Evolutionary conservation across 495 filamentous ascomycete species (phyloP).

Genomic region (Annulohypoxylon maeteangense): DNA sequence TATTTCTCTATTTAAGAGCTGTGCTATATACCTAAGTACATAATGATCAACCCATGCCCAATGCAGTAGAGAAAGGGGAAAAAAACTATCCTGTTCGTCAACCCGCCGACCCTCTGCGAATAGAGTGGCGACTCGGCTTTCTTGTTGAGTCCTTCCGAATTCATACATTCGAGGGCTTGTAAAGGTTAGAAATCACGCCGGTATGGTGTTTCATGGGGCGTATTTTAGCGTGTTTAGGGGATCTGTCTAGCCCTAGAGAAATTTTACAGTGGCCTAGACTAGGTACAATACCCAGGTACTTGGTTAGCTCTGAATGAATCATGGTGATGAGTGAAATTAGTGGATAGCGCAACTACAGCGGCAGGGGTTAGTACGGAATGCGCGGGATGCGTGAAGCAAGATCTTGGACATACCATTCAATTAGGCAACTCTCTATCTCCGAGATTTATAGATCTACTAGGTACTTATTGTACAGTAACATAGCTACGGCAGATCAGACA

Average conservation of each 20-base stretch:
- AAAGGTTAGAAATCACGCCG: not conserved
- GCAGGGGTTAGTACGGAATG: not conserved
- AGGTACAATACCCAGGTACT: no score
- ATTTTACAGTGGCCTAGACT: not conserved
- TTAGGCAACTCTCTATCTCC: conserved; percentile 4
- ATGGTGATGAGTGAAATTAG: no score
- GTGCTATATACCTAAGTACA: not conserved
- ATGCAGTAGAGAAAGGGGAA: not conserved
- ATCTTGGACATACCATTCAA: conserved; percentile 5
- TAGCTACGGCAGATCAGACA: not conserved
- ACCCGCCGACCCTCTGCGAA: conserved; percentile 1
- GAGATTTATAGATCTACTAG: not conserved
- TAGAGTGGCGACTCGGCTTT: conserved; percentile 1
- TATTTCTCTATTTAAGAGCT: not conserved
- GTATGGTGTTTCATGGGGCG: not conserved
- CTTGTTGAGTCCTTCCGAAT: not conserved
- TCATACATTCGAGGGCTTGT: not conserved
- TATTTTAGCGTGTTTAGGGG: conserved; percentile 1
- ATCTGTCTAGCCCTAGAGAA: not conserved
- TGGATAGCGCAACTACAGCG: not conserved
- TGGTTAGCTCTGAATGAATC: not conserved
- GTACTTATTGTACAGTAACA: no score
- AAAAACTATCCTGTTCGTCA: not conserved
- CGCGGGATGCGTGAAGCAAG: not conserved
- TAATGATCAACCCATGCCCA: not conserved